Evolutionary conservation across 2,329 filamentous ascomycete genomes (phyloP).

Genomic region (Capronia coronata): DNA sequence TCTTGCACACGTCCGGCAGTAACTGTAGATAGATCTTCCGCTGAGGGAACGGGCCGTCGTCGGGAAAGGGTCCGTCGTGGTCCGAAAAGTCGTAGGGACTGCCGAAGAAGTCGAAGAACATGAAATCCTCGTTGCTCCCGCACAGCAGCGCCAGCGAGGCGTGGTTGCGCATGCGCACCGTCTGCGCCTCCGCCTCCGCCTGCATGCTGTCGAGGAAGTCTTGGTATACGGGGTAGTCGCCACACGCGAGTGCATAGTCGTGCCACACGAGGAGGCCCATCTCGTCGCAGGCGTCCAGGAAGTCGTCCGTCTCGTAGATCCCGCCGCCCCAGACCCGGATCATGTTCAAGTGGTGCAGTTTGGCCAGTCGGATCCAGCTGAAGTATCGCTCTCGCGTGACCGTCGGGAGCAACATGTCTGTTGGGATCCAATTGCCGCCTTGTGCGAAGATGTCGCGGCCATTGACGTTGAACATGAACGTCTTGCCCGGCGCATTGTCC

Average conservation of each 20-base stretch:
- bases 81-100: too few relatives aligned
- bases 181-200: too few relatives aligned
- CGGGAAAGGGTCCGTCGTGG: too few relatives aligned
- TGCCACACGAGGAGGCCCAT: slow-evolving; percentile 80
- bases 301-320: slow-evolving; percentile 67
- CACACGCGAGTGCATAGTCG: slow-evolving; percentile 77
- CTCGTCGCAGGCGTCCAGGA: slow-evolving; percentile 72
- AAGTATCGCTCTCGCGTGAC: slow-evolving; percentile 48
- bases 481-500: slow-evolving; percentile 52
- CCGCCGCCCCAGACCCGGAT: slow-evolving; percentile 63
- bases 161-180: too few relatives aligned
- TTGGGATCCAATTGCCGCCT: slow-evolving; percentile 61
- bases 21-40: too few relatives aligned
- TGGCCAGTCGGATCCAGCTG: not conserved
- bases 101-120: too few relatives aligned
- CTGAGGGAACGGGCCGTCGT: too few relatives aligned
- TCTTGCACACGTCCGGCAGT: too few relatives aligned
- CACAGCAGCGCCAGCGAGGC: too few relatives aligned
- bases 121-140: too few relatives aligned
- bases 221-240: slow-evolving; percentile 63
- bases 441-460: slow-evolving; percentile 61
- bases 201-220: slow-evolving; percentile 58
- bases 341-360: too few relatives aligned
- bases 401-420: slow-evolving; percentile 54
- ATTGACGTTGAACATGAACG: slow-evolving; percentile 60